Percentiles rank a stretch among this genome's conserved stretches.
phyloP scores from a whole-genome alignment of 129 eudicot genomes.

The Apium graveolens region DNA sequence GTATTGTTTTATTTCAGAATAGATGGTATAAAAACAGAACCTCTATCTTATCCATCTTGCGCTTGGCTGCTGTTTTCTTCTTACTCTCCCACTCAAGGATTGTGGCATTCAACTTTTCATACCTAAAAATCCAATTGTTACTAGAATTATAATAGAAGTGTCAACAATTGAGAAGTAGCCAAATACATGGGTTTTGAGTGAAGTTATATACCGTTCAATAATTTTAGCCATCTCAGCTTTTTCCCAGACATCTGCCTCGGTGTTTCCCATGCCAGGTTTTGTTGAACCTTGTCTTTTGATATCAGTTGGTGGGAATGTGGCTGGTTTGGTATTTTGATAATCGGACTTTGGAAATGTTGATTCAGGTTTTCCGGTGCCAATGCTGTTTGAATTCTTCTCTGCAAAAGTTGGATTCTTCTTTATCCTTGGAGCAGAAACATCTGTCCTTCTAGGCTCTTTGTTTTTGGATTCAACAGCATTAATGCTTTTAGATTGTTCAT shows the following conservation, averaged over 20 bases:
- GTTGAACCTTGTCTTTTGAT: slow-evolving; percentile 12
- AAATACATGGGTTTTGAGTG: not conserved
- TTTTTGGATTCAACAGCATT: slow-evolving; percentile 6
- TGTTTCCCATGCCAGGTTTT: slow-evolving; percentile 21
- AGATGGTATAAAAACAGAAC: slow-evolving; percentile 12
- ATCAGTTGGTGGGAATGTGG: slow-evolving; percentile 21
- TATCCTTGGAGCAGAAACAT: slow-evolving; percentile 19
- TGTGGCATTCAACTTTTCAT: slow-evolving; percentile 49
- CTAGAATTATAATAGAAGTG: not conserved
- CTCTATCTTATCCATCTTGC: slow-evolving; percentile 40
- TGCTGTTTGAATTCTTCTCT: slow-evolving; percentile 15
- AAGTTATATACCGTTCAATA: slow-evolving; percentile 30
- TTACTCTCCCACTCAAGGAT: slow-evolving; percentile 81
- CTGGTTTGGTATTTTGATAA: slow-evolving; percentile 16
- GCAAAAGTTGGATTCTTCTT: slow-evolving; percentile 26
- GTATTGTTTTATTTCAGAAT: not conserved
- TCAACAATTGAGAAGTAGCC: not conserved
- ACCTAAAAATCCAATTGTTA: slow-evolving; percentile 30
- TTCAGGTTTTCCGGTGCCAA: slow-evolving; percentile 19
- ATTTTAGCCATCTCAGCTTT: slow-evolving; percentile 48
- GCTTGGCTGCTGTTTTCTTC: slow-evolving; percentile 57
- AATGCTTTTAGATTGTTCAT: slow-evolving; percentile 9
- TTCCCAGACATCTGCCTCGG: slow-evolving; percentile 64
- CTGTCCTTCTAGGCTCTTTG: slow-evolving; percentile 6
- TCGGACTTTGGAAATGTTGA: slow-evolving; percentile 15